Evolutionary conservation across 805 yeast genomes (phyloP), one percentile per base, ranked within the genome.

Genomic region (Ascoidea asiatica): DNA sequence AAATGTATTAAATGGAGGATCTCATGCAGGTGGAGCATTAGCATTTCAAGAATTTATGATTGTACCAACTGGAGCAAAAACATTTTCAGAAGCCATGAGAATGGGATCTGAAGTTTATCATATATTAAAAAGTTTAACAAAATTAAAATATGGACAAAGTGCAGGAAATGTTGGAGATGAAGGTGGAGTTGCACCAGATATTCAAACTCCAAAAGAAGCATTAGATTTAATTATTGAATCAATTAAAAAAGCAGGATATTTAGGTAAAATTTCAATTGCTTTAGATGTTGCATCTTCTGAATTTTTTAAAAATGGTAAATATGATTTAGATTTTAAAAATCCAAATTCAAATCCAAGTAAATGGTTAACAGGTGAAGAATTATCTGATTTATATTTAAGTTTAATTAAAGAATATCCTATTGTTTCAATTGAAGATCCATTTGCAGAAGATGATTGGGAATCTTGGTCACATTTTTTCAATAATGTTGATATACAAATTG

Each of bases 91-190:
- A 73, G 97, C 95, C 59, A 70, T 92, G 69, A 86, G 96, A 77
- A 84, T 86, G 55, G 97, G 97, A 67, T 68, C 95, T 52, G 98
- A 90, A 77, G 96, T 89, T 58, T 90, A 90, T 92, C 97, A 90
- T 81, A 75, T 77, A 73, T 80, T 90, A 70, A 92, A 92, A 78
- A 70, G 89, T 54, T 73, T 84, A 61, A 82, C 97, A 69, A 85
- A 86, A 80, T 81, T 86, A 81, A 76, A 73, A 68, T 92, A 90
- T 82, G 98, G 98, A 66, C 82, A 86, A 64, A 81, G 95, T 52
- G 98, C 98, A 62, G 97, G 96, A 73, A 90, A 90, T 75, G 98
- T 90, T 66, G 98, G 98, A 80, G 98, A 90, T 72, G 98, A 90
- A 79, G 98, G 98, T 83, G 98, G 98, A 81, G 96, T 90, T 75